Evolutionary conservation across 768 basidiomycete genomes (phyloP).

Genomic region (Cantharellus cinnabarinus): DNA sequence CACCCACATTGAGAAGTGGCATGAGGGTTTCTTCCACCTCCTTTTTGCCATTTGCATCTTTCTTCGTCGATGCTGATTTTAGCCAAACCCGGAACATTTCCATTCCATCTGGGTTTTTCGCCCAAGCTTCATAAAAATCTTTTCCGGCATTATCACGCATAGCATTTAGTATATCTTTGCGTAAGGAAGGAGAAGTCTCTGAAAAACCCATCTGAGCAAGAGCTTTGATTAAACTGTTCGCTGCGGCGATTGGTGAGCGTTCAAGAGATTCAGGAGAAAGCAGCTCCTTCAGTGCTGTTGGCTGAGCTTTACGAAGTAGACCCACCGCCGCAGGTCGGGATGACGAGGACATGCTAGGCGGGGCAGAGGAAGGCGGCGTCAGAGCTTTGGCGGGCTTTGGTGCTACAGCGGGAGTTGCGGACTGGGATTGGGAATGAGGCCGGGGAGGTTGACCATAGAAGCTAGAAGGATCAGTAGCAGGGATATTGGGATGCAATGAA

Average conservation of each 20-base stretch:
- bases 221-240: slow-evolving; percentile 34
- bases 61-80: slow-evolving; percentile 35
- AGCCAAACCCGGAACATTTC: slow-evolving; percentile 69
- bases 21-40: slow-evolving; percentile 54
- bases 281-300: slow-evolving; percentile 13
- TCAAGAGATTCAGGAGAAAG: slow-evolving; percentile 25
- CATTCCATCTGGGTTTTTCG: slow-evolving; percentile 53
- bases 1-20: slow-evolving; percentile 70
- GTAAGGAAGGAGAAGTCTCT: slow-evolving; percentile 43
- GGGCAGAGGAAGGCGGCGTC: not conserved
- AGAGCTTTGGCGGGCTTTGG: not conserved
- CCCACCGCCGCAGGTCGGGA: not conserved
- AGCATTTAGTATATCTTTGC: slow-evolving; percentile 57
- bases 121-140: slow-evolving; percentile 75
- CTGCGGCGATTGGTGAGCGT: slow-evolving; percentile 39
- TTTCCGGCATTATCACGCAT: slow-evolving; percentile 70
- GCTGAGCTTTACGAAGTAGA: not conserved
- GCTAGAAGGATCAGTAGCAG: not conserved
- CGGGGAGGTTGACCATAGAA: too few species aligned
- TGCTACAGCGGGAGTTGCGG: not conserved
- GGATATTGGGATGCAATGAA: not conserved
- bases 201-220: slow-evolving; percentile 21
- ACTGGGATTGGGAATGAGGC: not conserved
- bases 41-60: slow-evolving; percentile 13
- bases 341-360: not conserved